Base-by-base conservation (phyloP, 2,329 filamentous ascomycete species). In the Zymoseptoria crescenta region DNA sequence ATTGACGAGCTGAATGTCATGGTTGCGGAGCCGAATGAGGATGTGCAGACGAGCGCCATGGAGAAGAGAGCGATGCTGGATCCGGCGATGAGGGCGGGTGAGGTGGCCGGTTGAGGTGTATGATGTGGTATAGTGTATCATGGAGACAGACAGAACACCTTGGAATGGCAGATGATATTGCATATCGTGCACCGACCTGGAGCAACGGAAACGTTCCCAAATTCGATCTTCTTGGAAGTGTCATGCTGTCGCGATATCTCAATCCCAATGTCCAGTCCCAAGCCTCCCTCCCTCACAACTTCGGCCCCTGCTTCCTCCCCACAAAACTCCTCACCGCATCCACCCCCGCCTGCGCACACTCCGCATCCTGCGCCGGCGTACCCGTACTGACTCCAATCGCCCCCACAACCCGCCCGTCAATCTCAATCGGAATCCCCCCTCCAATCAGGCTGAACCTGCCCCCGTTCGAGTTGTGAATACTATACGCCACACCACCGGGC, bases 331-430 rank as follows among this genome's bases (percentile, higher is more conserved):
- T 65, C 19, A 82, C 68, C 29, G 79, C 81, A 61, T 81, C 78
- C 16, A 81, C 77, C 1, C 80, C 81, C 3, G 75, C 79, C 66
- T 72, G 74, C 55, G 80, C 80, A 64, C 81, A 78, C 67, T 81
- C 77, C 57, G 78, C 75, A 71, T 83, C 81, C 68, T 83, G 79
- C 56, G 73, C 74, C 54, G 81, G 81, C 56, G 78, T 80, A 21
- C 81, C 81, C 9, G 80, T 82, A 64, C 77, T 80, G 58, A 80
- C 81, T 0, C 81, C 81, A 59, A 83, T 75, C 2, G 80, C 81
- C 0, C 81, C 81, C 1, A 83, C 74, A 4, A 82, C 76, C 41
- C 74, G 70, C 2, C 80, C 80, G 55, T 77, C 75, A 48, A 79
- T 73, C 45, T 74, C 64, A 63, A 83, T 77, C 3, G 81, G 81